Conservation (phyloP, 768 basidiomycete genomes). For the Phylloporus rhodoxanthus region DNA sequence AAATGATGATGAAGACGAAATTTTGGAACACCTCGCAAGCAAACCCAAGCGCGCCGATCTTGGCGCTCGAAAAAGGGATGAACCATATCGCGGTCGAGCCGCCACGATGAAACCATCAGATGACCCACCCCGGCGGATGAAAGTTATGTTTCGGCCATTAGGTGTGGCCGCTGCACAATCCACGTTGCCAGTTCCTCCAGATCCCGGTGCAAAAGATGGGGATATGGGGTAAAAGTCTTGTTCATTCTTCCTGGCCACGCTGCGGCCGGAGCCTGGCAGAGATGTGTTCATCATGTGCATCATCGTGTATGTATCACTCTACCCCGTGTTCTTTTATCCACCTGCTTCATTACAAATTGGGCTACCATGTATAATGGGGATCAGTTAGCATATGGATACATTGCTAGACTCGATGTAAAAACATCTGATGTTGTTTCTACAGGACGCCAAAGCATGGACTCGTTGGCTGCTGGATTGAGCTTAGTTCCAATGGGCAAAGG, state of each 20-base stretch:
- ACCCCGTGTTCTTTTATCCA: slow-evolving; percentile 7
- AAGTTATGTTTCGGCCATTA: slow-evolving; percentile 56
- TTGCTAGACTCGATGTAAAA: slow-evolving; percentile 2
- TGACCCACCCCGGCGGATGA: slow-evolving; percentile 62
- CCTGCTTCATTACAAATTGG: neutral
- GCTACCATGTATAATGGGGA: slow-evolving; percentile 8
- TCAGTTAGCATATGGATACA: slow-evolving; percentile 1
- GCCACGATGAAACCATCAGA: slow-evolving; percentile 30
- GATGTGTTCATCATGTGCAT: slow-evolving; percentile 8
- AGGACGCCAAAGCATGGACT: too few relatives aligned
- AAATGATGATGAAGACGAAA: slow-evolving; percentile 66
- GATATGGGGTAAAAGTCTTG: slow-evolving; percentile 53
- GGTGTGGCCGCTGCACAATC: slow-evolving; percentile 28
- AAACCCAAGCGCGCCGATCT: slow-evolving; percentile 55
- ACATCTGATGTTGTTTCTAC: neutral
- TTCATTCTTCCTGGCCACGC: neutral
- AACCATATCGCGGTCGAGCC: slow-evolving; percentile 16
- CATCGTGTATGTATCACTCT: slow-evolving; percentile 7
- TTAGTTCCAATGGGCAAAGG: too few relatives aligned
- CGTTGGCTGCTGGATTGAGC: neutral
- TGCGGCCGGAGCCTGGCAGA: slow-evolving; percentile 33
- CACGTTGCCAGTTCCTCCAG: slow-evolving; percentile 46
- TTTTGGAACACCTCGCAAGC: slow-evolving; percentile 52
- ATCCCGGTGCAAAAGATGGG: slow-evolving; percentile 63
- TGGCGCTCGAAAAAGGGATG: slow-evolving; percentile 40